A percentile compares a stretch with the other conserved stretches of the same genome.
phyloP scores from a whole-genome alignment of 495 filamentous ascomycete species.

The Aspergillus affinis region DNA sequence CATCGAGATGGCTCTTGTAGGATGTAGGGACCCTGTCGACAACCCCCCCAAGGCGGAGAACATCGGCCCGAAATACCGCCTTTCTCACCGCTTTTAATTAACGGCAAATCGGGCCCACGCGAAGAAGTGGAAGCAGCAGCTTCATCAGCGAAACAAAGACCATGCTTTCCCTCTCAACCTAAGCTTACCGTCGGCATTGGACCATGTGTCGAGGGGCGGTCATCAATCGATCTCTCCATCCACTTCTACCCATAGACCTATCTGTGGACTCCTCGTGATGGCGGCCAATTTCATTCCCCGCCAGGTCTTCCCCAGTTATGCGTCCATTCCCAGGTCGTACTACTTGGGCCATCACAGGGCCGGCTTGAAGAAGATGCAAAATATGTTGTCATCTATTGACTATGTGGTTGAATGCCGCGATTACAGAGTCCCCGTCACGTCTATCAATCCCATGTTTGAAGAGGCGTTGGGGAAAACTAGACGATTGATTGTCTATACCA shows the following conservation, averaged over 20 bases:
- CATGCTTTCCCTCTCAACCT: background rate
- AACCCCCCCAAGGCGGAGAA: background rate
- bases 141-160: background rate
- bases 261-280: slow-evolving; percentile 14
- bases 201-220: background rate
- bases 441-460: slow-evolving; percentile 90
- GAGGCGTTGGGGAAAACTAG: slow-evolving; percentile 63
- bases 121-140: background rate
- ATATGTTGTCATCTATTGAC: slow-evolving; percentile 74
- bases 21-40: background rate
- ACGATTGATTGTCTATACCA: slow-evolving; percentile 88
- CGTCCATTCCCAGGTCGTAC: slow-evolving; percentile 83
- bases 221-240: background rate
- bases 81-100: background rate
- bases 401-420: slow-evolving; percentile 95
- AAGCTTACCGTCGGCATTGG: background rate
- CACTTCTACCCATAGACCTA: background rate
- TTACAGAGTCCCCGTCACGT: slow-evolving; percentile 83
- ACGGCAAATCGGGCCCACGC: background rate
- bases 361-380: slow-evolving; percentile 83
- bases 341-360: slow-evolving; percentile 93
- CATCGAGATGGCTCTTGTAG: background rate
- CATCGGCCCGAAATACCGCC: background rate
- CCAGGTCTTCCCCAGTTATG: slow-evolving; percentile 61
- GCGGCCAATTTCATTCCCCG: slow-evolving; percentile 69